Base-by-base conservation (phyloP, 768 basidiomycete species). In the Collybia nuda region DNA sequence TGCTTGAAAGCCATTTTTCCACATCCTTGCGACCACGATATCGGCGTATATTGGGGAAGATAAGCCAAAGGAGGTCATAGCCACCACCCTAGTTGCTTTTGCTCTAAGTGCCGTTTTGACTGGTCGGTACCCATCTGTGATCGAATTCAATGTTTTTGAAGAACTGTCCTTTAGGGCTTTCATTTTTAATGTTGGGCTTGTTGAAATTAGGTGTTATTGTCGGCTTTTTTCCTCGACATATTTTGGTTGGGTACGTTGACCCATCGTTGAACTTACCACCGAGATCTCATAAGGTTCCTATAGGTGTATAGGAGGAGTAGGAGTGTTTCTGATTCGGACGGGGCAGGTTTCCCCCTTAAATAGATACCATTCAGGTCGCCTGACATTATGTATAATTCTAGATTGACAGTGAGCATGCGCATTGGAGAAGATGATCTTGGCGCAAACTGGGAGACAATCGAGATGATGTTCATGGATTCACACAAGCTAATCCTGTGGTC, bases 181-280 rank as follows among this genome's bases (percentile, higher is more conserved):
- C 90, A 0, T 97, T 97, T 68, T 85, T 95, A 67, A 67, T 90
- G n/a, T 79, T 98, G 17, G 94, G 94, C 12, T 81, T 79, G 14
- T 82, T 95, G 56, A 84, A 83, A 40, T 77, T 98, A 11, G 96
- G 96, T 2, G 77, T 82, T 5, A 69, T 98, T 7, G 86, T 97
- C 29, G 94, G 94, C 1, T 98, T 98, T 71, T 98, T 98, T 70
- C 96, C 96, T 15, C 78, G 96, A 12, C 94, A 97, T 62, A 97
- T 98, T 62, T 80, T 98, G 23, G 91, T 99, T n/a, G 95, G 95
- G 81, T 90, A 60, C 55, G 82, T 67, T 21, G 29, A 23, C 11
- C 5, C 14, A 39, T 15, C 21, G 24, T 39, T 26, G 18, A 18
- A 19, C 26, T 40, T 29, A 21, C 24, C 12, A 18, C 28, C 17